phyloP scores from a whole-genome alignment of 371 early-diverging fungal genomes.

The Circinella umbellata region DNA sequence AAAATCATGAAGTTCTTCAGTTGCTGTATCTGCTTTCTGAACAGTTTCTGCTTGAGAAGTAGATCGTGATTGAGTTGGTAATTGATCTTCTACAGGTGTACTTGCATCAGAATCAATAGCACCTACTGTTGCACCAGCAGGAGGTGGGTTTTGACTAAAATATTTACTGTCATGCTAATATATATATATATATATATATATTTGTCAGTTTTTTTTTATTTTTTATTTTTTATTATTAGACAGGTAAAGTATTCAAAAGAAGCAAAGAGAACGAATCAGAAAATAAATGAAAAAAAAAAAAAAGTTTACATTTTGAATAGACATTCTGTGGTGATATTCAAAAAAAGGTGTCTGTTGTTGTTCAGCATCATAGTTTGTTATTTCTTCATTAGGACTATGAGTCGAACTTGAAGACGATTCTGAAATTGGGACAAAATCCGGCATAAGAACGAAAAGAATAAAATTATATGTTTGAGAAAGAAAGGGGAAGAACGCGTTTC shows the following conservation, averaged over 20 bases:
- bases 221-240: not conserved
- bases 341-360: conserved; percentile 45
- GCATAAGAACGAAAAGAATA: not conserved
- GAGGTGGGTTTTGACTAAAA: conserved; percentile 38
- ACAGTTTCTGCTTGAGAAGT: not conserved
- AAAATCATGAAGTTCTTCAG: not conserved
- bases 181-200: not conserved
- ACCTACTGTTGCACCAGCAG: conserved; percentile 5
- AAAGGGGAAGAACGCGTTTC: no score
- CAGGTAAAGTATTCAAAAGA: not conserved
- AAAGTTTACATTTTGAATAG: conserved; percentile 42
- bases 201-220: not conserved
- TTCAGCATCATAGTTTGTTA: not conserved
- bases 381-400: not conserved
- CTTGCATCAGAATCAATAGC: conserved; percentile 4
- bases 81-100: conserved; percentile 6
- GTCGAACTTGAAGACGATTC: not conserved
- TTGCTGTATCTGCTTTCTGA: not conserved
- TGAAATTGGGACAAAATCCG: not conserved
- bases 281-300: not conserved
- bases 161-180: conserved; percentile 52
- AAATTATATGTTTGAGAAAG: no score
- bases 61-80: not conserved
- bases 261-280: not conserved
- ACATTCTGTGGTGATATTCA: conserved; percentile 50